Conservation (phyloP, 2,329 filamentous ascomycete species). For the Fonsecaea erecta region DNA sequence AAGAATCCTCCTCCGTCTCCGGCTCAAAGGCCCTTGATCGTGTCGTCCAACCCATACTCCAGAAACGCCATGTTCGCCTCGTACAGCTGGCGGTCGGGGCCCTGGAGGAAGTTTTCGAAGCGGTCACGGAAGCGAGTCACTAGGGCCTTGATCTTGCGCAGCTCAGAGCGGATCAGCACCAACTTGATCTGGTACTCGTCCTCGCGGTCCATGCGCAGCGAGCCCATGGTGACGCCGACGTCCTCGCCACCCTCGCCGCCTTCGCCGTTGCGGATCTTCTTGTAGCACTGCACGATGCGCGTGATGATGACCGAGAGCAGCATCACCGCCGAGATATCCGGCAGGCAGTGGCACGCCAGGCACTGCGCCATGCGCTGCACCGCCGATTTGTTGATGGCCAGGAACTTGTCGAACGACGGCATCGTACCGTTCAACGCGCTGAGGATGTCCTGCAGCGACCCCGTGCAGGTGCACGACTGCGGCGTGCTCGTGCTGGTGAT, state of each 20-base stretch:
- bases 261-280: conserved; percentile 2
- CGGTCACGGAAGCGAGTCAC: not conserved
- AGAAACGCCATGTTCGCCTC: conserved; percentile 8
- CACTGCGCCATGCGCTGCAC: conserved; percentile 1
- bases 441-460: conserved; percentile 5
- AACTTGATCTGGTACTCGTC: conserved; percentile 14
- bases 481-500: not conserved
- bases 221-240: conserved; percentile 4
- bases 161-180: conserved; percentile 7
- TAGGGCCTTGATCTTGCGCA: conserved; percentile 7
- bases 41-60: conserved; percentile 3
- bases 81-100: conserved; percentile 1
- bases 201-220: conserved; percentile 8
- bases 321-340: conserved; percentile 5
- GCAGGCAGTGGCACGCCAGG: conserved; percentile 2
- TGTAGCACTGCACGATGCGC: conserved; percentile 10
- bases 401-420: conserved; percentile 13
- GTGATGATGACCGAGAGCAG: conserved; percentile 9
- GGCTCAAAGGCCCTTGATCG: conserved; percentile 6
- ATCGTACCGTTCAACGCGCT: not conserved
- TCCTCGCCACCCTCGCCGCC: not conserved
- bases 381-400: conserved; percentile 6
- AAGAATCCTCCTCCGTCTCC: too few relatives aligned
- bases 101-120: not conserved
- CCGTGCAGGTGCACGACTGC: not conserved